Base-by-base conservation (phyloP, 2,329 filamentous ascomycete genomes). In the Metarhizium guizhouense region DNA sequence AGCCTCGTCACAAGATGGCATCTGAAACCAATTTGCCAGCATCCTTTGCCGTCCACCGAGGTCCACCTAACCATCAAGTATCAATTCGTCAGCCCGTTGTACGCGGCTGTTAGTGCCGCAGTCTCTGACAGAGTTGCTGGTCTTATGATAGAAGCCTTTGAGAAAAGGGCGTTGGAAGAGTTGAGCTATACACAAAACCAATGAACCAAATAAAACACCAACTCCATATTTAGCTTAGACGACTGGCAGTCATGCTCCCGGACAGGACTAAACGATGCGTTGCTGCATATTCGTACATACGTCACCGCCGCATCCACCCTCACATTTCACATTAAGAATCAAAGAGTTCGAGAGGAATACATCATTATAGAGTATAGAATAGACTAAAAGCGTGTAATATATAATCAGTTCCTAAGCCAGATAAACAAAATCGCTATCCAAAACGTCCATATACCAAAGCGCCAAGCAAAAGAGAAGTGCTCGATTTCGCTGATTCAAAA, bases 131-230 rank as follows among this genome's bases (percentile, higher is more conserved):
- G 89, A 72, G 84, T 96, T 60, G 93, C 90, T 1, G 85, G 84
- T 4, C 78, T 88, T 60, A 96, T 99, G 91, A 88, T 97, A 61
- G 85, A 89, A 69, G 93, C 94, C 1, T 99, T 99, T 75, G 92
- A 96, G 74, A 82, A 83, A 71, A 80, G 88, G 65, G 91, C 94
- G 6, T 76, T 76, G 66, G 75, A 81, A 64, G 65, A 65, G 53
- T 58, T 72, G 6, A 62, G 51, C 16, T 20, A 49, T 10, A 14
- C 8, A 11, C 40, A 13, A 34, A 51, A 42, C 10, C 32, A 4
- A n/a, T 29, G 4, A 43, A 36, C 6, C 25, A n/a, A 34, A 43
- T 20, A 4, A 8, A 25, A 6, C 11, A 18, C 3, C 40, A 47
- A 36, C 45, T 13, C 45, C 7, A 6, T 16, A 8, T 6, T 16